A percentile compares a stretch with the other conserved stretches of the same genome.
phyloP scores from a whole-genome alignment of 805 yeast genomes.

The Metschnikowia lochheadii region DNA sequence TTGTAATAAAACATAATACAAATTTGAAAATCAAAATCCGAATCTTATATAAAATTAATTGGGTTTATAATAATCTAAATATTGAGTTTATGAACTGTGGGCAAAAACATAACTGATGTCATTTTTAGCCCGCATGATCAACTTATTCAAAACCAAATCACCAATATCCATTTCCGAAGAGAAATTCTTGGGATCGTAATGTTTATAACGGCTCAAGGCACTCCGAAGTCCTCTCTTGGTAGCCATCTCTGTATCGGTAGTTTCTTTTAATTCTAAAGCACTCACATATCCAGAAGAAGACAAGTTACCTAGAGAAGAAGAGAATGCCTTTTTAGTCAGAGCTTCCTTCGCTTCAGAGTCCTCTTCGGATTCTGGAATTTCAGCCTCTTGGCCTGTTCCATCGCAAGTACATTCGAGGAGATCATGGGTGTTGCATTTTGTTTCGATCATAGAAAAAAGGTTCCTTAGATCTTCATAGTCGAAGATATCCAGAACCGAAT shows the following conservation, averaged over 20 bases:
- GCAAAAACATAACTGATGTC: slow-evolving; percentile 16
- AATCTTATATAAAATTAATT: too few species aligned
- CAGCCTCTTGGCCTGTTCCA: slow-evolving; percentile 34
- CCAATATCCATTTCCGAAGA: slow-evolving; percentile 10
- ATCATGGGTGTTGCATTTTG: slow-evolving; percentile 72
- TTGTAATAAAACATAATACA: not conserved
- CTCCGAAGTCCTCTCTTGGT: slow-evolving; percentile 46
- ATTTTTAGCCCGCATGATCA: slow-evolving; percentile 8
- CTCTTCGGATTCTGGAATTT: slow-evolving; percentile 15
- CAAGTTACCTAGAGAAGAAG: slow-evolving; percentile 2
- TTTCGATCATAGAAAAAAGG: slow-evolving; percentile 56
- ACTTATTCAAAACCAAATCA: slow-evolving; percentile 10
- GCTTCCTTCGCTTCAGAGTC: slow-evolving; percentile 1
- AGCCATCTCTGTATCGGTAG: slow-evolving; percentile 23
- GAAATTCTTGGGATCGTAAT: slow-evolving; percentile 46
- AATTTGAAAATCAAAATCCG: too few species aligned
- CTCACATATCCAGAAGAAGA: slow-evolving; percentile 42
- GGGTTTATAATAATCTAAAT: too few species aligned
- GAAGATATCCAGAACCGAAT: slow-evolving; percentile 61
- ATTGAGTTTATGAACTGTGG: not conserved
- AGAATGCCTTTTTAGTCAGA: not conserved
- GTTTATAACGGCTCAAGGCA: slow-evolving; percentile 61
- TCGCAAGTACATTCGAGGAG: slow-evolving; percentile 60
- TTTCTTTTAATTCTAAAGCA: slow-evolving; percentile 45
- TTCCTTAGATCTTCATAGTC: slow-evolving; percentile 66